phyloP scores from a whole-genome alignment of 257 asterid genomes.

The Agastache rugosa region DNA sequence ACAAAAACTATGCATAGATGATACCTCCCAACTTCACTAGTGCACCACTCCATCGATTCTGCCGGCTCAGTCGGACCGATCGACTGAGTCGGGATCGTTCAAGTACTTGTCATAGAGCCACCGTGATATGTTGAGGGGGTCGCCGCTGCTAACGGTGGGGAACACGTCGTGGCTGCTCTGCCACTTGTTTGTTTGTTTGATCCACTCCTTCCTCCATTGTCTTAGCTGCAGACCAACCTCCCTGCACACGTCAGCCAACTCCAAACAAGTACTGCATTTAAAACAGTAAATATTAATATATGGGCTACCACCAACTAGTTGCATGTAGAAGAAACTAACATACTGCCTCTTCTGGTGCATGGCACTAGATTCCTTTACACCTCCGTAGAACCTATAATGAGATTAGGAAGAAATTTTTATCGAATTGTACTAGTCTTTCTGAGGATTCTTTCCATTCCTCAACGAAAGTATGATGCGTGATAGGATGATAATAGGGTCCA shows the following conservation, averaged over 20 bases:
- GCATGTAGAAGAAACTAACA: neutral
- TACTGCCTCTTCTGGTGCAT: constrained; percentile 21
- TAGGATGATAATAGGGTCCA: neutral
- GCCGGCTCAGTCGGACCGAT: neutral
- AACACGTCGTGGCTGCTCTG: constrained; percentile 56
- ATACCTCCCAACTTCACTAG: neutral
- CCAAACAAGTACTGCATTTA: constrained; percentile 85
- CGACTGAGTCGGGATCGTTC: constrained; percentile 32
- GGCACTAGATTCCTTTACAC: neutral
- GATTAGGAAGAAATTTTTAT: constrained; percentile 13
- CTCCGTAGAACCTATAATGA: constrained; percentile 14
- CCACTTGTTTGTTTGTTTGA: constrained; percentile 77
- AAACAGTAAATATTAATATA: constrained; percentile 24
- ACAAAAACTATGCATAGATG: neutral
- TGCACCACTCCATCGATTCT: neutral
- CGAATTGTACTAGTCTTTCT: constrained; percentile 11
- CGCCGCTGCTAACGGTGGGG: constrained; percentile 51
- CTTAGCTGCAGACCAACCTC: constrained; percentile 77
- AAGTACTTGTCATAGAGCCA: constrained; percentile 65
- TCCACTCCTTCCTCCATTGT: constrained; percentile 82
- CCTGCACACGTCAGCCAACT: constrained; percentile 85
- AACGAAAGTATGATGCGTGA: neutral
- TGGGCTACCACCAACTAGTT: constrained; percentile 1
- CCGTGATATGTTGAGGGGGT: constrained; percentile 56
- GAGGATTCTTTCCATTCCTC: neutral